These are phyloP conservation scores for Neofusicoccum umdonicola DNA, from an alignment of 2,329 filamentous ascomycete genomes.

Conservation along the genomic window DNA sequence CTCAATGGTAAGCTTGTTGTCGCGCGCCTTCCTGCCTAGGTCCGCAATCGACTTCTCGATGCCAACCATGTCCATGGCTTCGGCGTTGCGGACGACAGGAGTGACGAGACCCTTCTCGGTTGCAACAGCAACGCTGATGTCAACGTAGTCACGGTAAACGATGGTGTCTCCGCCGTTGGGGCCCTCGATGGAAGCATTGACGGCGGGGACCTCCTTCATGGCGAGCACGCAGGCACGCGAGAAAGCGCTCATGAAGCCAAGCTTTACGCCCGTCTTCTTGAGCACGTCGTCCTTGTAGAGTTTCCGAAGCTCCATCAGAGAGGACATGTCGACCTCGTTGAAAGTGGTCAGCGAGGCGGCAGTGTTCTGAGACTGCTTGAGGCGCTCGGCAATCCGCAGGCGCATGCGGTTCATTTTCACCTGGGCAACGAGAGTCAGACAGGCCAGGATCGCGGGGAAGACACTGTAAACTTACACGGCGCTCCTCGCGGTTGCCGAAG, in stretches of 20 bases:
- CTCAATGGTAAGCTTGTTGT: constrained; percentile 95
- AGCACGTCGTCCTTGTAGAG: constrained; percentile 94
- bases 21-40: constrained; percentile 94
- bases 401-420: constrained; percentile 99
- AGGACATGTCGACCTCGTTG: constrained; percentile 99
- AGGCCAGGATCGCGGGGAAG: background rate
- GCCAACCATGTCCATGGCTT: constrained; percentile 79
- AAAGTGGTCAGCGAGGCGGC: constrained; percentile 96
- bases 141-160: constrained; percentile 96
- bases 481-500: constrained; percentile 78
- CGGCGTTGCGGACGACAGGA: constrained; percentile 90
- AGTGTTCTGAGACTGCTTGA: constrained; percentile 99
- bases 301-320: constrained; percentile 94
- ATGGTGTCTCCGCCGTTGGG: constrained; percentile 94
- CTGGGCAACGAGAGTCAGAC: constrained; percentile 44
- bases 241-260: constrained; percentile 99
- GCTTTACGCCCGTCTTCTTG: constrained; percentile 94
- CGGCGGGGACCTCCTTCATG: constrained; percentile 89
- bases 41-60: constrained; percentile 93
- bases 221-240: constrained; percentile 84
- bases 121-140: constrained; percentile 94
- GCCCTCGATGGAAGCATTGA: constrained; percentile 96
- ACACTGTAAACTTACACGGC: constrained; percentile 62
- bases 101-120: constrained; percentile 98
- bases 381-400: constrained; percentile 89